phyloP scores from a whole-genome alignment of 2,329 filamentous ascomycete species.

The Parafenestella ontariensis region DNA sequence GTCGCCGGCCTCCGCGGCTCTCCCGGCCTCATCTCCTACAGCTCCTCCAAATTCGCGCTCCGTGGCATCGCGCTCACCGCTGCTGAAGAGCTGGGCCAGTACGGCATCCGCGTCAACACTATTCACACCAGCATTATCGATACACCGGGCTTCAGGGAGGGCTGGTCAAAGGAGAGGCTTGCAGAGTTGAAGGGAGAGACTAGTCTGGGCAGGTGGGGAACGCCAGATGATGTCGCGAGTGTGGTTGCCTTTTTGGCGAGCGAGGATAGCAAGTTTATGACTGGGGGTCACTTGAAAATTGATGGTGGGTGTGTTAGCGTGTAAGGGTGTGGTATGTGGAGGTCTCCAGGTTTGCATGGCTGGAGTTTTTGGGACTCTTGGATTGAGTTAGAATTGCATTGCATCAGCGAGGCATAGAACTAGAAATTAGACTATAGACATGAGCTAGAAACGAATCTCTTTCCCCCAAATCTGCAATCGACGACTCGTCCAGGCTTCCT shows the following conservation, averaged over 20 bases:
- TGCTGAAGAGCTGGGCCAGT: conserved; percentile 47
- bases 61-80: conserved; percentile 50
- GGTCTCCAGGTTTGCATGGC: conserved; percentile 24
- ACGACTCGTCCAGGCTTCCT: too few relatives aligned
- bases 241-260: conserved; percentile 50
- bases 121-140: conserved; percentile 51
- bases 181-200: conserved; percentile 42
- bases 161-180: conserved; percentile 46
- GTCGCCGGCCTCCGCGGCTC: conserved; percentile 49
- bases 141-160: conserved; percentile 44
- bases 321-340: conserved; percentile 16
- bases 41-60: conserved; percentile 48
- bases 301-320: conserved; percentile 42
- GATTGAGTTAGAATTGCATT: conserved; percentile 9
- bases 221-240: conserved; percentile 49
- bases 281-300: conserved; percentile 45
- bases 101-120: conserved; percentile 51
- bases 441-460: background rate
- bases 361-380: conserved; percentile 23
- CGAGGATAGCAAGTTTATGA: conserved; percentile 50
- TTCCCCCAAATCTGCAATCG: too few relatives aligned
- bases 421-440: conserved; percentile 15
- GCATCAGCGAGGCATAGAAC: conserved; percentile 11
- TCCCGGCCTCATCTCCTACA: conserved; percentile 47
- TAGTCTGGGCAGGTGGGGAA: conserved; percentile 47